These are phyloP conservation scores for Sporothrix schenckii DNA, from an alignment of 2,329 filamentous ascomycete species.

Conservation along the genomic window DNA sequence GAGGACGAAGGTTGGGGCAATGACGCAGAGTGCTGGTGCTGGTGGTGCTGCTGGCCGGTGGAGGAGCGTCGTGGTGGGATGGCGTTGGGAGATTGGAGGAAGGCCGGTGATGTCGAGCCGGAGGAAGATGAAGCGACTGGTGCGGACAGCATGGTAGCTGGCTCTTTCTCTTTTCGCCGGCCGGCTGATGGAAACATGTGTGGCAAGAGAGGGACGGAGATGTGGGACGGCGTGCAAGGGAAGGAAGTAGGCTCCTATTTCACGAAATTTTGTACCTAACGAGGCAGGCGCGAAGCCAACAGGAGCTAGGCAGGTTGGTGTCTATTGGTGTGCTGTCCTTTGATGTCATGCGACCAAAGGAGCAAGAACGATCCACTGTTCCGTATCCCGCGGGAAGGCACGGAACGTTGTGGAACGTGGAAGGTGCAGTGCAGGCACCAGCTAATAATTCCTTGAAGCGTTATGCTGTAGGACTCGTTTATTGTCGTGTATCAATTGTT, in stretches of 20 bases:
- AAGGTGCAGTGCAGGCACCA: slow-evolving; percentile 21
- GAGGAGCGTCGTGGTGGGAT: slow-evolving; percentile 77
- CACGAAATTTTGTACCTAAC: slow-evolving; percentile 25
- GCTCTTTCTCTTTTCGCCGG: slow-evolving; percentile 35
- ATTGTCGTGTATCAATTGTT: background rate
- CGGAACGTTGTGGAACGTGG: background rate
- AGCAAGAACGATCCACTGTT: slow-evolving; percentile 29
- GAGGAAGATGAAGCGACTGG: slow-evolving; percentile 22
- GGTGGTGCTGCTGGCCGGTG: slow-evolving; percentile 50
- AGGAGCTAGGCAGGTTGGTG: slow-evolving; percentile 24
- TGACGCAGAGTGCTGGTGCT: slow-evolving; percentile 33
- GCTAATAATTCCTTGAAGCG: background rate
- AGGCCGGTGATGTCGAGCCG: slow-evolving; percentile 37
- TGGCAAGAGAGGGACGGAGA: slow-evolving; percentile 16
- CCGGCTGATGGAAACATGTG: slow-evolving; percentile 33
- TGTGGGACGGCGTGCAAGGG: background rate
- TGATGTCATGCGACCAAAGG: slow-evolving; percentile 31
- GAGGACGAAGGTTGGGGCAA: slow-evolving; percentile 25
- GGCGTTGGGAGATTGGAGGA: slow-evolving; percentile 60
- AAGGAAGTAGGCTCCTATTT: slow-evolving; percentile 23
- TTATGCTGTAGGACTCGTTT: slow-evolving; percentile 6
- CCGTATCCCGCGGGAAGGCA: slow-evolving; percentile 25
- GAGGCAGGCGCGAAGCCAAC: slow-evolving; percentile 7
- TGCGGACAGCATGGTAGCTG: slow-evolving; percentile 37
- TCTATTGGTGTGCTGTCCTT: slow-evolving; percentile 12